Conservation (phyloP, 1,139 yeast species). For the Magnusiomyces clavatus region DNA sequence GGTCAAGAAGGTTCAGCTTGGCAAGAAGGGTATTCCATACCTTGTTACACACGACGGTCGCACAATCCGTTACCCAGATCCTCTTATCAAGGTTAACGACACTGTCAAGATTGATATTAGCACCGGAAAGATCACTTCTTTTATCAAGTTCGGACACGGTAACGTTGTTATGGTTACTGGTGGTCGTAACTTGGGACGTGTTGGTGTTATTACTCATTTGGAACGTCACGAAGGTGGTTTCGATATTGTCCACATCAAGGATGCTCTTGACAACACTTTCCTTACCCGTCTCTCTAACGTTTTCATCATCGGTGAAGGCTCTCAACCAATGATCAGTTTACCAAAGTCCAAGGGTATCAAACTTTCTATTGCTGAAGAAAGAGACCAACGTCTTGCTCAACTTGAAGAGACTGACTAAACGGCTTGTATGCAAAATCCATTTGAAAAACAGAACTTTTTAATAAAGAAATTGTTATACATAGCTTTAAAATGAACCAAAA, state of each 20-base stretch:
- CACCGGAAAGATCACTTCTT: constrained; percentile 87
- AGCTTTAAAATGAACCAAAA: too few relatives aligned
- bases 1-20: constrained; percentile 95
- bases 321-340: constrained; percentile 93
- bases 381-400: constrained; percentile 70
- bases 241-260: constrained; percentile 98
- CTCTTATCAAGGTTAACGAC: constrained; percentile 91
- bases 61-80: constrained; percentile 99
- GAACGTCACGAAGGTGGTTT: constrained; percentile 99
- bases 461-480: too few relatives aligned
- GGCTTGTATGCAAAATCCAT: not conserved
- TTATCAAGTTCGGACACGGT: constrained; percentile 93
- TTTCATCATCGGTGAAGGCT: constrained; percentile 96
- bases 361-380: constrained; percentile 96
- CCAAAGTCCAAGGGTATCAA: constrained; percentile 99
- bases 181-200: constrained; percentile 99
- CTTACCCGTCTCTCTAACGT: constrained; percentile 97
- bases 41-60: constrained; percentile 99
- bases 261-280: constrained; percentile 92
- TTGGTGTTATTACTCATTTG: constrained; percentile 96
- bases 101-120: constrained; percentile 95
- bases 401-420: constrained; percentile 4
- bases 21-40: constrained; percentile 97
- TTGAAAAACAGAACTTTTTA: constrained; percentile 4
- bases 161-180: constrained; percentile 96